Percentiles rank a stretch among this genome's conserved stretches.
Evolutionary conservation across 2,329 filamentous ascomycete species (phyloP).

Genomic region (Diaporthe ilicicola): DNA sequence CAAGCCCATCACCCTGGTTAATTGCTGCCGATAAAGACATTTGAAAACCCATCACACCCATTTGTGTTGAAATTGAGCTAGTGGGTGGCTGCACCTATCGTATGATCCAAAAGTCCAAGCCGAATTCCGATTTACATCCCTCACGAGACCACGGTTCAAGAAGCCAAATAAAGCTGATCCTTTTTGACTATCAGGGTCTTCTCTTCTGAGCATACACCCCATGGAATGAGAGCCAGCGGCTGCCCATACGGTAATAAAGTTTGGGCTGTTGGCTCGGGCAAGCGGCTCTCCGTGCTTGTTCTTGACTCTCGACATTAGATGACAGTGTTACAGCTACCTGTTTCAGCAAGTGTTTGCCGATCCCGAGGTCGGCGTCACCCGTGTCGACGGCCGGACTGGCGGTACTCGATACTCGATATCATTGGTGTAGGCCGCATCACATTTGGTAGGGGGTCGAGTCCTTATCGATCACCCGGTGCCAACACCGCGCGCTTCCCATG

Average conservation of each 20-base stretch:
- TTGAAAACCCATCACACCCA: neutral
- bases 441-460: neutral
- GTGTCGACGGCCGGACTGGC: neutral
- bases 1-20: neutral
- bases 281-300: neutral
- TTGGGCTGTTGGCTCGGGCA: neutral
- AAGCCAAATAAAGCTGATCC: too few relatives aligned
- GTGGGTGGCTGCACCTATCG: too few relatives aligned
- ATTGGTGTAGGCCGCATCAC: neutral
- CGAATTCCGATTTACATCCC: too few relatives aligned
- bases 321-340: constrained; percentile 3
- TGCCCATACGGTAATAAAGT: neutral
- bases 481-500: neutral
- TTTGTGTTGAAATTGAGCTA: too few relatives aligned
- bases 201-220: neutral
- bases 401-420: neutral
- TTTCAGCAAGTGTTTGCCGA: constrained; percentile 16
- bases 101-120: too few relatives aligned
- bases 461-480: neutral
- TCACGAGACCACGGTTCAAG: too few relatives aligned
- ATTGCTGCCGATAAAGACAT: neutral
- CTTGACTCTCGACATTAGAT: constrained; percentile 13
- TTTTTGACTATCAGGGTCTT: too few relatives aligned
- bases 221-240: neutral
- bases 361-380: neutral